Conservation (phyloP, 345 rosid species). For the Corchorus capsularis region DNA sequence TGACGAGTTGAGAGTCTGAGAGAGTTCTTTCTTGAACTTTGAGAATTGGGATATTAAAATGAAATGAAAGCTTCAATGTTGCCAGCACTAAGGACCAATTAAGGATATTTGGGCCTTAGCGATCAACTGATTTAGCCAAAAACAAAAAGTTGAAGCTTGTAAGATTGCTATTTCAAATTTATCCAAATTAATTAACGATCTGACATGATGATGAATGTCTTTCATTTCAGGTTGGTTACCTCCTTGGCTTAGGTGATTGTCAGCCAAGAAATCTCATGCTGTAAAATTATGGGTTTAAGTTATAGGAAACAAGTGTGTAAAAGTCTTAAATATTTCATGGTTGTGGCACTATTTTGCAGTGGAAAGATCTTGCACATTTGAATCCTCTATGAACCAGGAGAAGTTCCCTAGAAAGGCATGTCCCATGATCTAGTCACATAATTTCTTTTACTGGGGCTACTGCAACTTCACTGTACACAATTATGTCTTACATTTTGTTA, state of each 20-base stretch:
- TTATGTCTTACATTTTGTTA: background rate
- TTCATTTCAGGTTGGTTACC: conserved; percentile 86
- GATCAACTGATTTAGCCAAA: too few relatives aligned
- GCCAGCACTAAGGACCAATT: too few relatives aligned
- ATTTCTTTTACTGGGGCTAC: background rate
- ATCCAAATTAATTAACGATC: too few relatives aligned
- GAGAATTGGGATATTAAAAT: background rate
- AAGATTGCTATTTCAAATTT: too few relatives aligned
- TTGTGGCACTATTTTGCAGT: conserved; percentile 45
- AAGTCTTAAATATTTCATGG: conserved; percentile 18
- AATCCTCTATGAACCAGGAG: conserved; percentile 97
- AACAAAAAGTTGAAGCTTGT: too few relatives aligned
- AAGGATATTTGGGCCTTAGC: too few relatives aligned
- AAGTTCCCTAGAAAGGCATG: conserved; percentile 96
- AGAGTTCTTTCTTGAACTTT: background rate
- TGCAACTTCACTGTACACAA: background rate
- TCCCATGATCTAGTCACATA: background rate
- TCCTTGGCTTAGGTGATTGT: conserved; percentile 99
- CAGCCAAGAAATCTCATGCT: conserved; percentile 99
- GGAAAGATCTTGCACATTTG: conserved; percentile 98
- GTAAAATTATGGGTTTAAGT: conserved; percentile 78
- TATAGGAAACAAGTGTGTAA: conserved; percentile 5
- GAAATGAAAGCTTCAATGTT: too few relatives aligned
- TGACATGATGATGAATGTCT: conserved; percentile 15
- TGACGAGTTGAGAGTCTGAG: background rate